Evolutionary conservation across 441 rosid genomes (phyloP).

Genomic region (Syzygium malaccense): DNA sequence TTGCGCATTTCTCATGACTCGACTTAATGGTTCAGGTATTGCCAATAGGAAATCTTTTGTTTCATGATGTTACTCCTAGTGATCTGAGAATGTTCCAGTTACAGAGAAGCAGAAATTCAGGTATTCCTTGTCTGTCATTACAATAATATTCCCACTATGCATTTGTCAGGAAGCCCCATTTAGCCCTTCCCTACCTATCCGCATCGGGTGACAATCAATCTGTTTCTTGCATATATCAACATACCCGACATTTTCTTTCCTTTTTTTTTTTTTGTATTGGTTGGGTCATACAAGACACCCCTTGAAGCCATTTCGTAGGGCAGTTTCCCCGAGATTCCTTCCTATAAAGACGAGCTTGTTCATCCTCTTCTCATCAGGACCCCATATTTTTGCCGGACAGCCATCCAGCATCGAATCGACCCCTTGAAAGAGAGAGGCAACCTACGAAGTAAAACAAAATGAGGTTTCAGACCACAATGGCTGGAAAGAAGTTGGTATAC

Average conservation of each 20-base stretch:
- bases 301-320: conserved; percentile 48
- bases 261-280: neutral
- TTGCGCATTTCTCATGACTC: neutral
- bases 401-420: conserved; percentile 56
- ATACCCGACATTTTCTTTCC: neutral
- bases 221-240: neutral
- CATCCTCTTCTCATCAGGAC: conserved; percentile 39
- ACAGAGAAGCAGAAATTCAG: neutral
- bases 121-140: neutral
- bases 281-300: conserved; percentile 37
- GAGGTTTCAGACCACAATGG: neutral
- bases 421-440: conserved; percentile 20
- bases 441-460: neutral
- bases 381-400: conserved; percentile 50
- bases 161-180: neutral
- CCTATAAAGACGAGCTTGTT: conserved; percentile 68
- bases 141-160: neutral
- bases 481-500: neutral
- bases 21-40: neutral
- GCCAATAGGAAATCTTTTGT: neutral
- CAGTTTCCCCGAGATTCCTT: conserved; percentile 48
- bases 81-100: neutral
- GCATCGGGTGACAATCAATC: neutral
- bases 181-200: neutral
- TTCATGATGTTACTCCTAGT: neutral